Conservation (phyloP, 495 filamentous ascomycete genomes). For the Viridothelium virens region DNA sequence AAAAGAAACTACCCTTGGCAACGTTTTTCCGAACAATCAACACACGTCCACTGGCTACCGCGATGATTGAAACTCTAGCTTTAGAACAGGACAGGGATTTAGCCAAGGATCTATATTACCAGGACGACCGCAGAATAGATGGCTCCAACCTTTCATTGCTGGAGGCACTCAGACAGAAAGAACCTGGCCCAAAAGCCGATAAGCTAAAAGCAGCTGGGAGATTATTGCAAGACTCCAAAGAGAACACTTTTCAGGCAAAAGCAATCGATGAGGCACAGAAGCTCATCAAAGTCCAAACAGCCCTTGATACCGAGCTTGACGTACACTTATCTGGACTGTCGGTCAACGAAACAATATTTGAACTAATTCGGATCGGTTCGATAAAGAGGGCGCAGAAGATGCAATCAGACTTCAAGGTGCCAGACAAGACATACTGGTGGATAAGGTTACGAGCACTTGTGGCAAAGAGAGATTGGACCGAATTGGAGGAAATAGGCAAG, state of each 20-base stretch:
- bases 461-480: slow-evolving; percentile 79
- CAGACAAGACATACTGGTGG: slow-evolving; percentile 88
- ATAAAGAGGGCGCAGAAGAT: slow-evolving; percentile 74
- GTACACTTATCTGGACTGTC: slow-evolving; percentile 71
- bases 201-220: slow-evolving; percentile 81
- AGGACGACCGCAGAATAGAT: slow-evolving; percentile 87
- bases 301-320: slow-evolving; percentile 71
- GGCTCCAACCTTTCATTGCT: slow-evolving; percentile 77
- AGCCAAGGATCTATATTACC: slow-evolving; percentile 93
- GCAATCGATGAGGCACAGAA: slow-evolving; percentile 67
- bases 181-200: slow-evolving; percentile 57
- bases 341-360: slow-evolving; percentile 84
- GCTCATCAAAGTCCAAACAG: slow-evolving; percentile 76
- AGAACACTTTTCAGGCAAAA: slow-evolving; percentile 65
- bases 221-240: slow-evolving; percentile 73
- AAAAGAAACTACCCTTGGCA: slow-evolving; percentile 81
- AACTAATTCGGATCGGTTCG: slow-evolving; percentile 67
- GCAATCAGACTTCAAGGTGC: slow-evolving; percentile 83
- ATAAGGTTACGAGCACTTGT: slow-evolving; percentile 81
- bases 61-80: slow-evolving; percentile 80
- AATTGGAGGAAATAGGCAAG: slow-evolving; percentile 75
- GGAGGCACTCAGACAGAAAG: slow-evolving; percentile 65
- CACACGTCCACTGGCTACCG: slow-evolving; percentile 74
- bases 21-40: slow-evolving; percentile 92
- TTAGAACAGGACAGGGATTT: slow-evolving; percentile 67